Percentiles rank a stretch among this genome's conserved stretches.
phyloP scores from a whole-genome alignment of 495 filamentous ascomycete genomes.

The Neurospora discreta region DNA sequence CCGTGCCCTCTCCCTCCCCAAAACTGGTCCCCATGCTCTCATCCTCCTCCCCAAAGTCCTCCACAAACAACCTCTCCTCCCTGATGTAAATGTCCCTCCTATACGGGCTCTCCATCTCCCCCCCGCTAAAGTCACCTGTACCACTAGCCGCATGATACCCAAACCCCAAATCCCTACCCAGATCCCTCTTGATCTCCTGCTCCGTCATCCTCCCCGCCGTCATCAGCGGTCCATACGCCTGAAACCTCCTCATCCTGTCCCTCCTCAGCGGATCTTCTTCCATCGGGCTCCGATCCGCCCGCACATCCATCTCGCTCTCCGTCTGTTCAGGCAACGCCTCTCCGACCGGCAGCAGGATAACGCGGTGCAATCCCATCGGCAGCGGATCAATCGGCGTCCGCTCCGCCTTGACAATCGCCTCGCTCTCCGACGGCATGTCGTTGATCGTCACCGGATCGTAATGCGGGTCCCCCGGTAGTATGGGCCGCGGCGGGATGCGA shows the following conservation, averaged over 20 bases:
- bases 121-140: background rate
- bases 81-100: background rate
- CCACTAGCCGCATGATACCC: background rate
- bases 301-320: constrained; percentile 13
- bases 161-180: no score
- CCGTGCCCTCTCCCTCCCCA: background rate
- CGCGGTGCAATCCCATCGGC: constrained; percentile 11
- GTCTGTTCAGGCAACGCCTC: constrained; percentile 10
- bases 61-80: background rate
- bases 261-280: constrained; percentile 10
- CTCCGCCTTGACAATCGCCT: constrained; percentile 18
- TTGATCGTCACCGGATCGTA: constrained; percentile 4
- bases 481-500: background rate
- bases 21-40: background rate
- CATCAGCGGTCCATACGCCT: background rate
- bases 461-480: background rate
- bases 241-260: background rate
- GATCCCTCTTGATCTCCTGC: background rate
- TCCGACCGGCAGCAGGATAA: constrained; percentile 10
- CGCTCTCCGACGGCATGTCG: constrained; percentile 18
- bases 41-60: background rate
- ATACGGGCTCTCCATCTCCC: background rate
- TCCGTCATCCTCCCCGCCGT: background rate
- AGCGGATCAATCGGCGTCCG: constrained; percentile 9
- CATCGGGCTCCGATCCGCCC: constrained; percentile 6